Evolutionary conservation across 2,329 filamentous ascomycete genomes (phyloP), one percentile per base, ranked within the genome.

Genomic region (Aspergillus spinulosporus): DNA sequence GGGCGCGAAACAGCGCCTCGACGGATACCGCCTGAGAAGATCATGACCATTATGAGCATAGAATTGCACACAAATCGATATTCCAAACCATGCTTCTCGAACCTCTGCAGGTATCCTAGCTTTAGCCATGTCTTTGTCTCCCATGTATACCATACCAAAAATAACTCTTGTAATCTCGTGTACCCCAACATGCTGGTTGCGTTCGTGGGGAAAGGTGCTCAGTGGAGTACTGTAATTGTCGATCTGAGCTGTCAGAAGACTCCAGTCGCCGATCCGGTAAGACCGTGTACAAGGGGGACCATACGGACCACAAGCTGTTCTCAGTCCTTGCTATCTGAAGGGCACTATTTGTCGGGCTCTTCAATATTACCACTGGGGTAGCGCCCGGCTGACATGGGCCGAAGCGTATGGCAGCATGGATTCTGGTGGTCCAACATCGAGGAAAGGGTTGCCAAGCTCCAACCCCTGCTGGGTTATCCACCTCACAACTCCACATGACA

Each of bases 401-500:
- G 36, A 36, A 31, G 48, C 28, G 44, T 44, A 8, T 26, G 44
- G 9, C 49, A 21, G 14, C n/a, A 43, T 51, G 31, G 14, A 5
- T 36, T 28, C 11, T 44, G 29, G 40, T 52, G 40, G 8, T 9
- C 31, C 15, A 31, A 37, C 14, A 29, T 40, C 9, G 34, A 49
- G 34, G 40, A 40, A 14, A 37, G 34, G 34, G n/a, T 12, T 37
- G 34, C 26, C 7, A 21, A 37, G 12, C 37, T 21, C 40, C 39
- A 45, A 45, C 40, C 21, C 37, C 28, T 15, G 11, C 21, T 21
- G 28, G 39, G 32, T 26, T 34, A 31, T 29, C 45, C 37, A 49
- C 44, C 44, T 44, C 45, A 40, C 37, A 49, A 14, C 44, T 49
- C 45, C 49, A 52, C 42, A 53, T 45, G 31, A 29, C 37, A 12